Base-by-base conservation (phyloP, 176 grass and related monocot genomes). In the Ampelocalamus luodianensis region DNA sequence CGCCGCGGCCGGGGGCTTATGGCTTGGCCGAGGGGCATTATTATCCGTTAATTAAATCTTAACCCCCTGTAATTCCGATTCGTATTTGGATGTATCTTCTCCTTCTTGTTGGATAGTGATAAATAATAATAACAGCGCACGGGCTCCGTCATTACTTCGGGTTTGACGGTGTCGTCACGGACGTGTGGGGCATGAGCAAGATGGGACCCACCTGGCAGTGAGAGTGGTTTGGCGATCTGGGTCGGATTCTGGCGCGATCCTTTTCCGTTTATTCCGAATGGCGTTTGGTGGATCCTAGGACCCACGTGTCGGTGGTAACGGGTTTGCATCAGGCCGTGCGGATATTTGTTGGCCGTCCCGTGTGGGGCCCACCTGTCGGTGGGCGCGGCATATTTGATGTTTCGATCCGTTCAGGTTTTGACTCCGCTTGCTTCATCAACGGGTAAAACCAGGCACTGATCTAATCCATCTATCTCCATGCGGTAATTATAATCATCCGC, bases 131-230 rank as follows among this genome's bases (percentile, higher is more conserved):
- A 54, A 20, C 51, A 54, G 17, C 17, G 51, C 17, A 6, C 51
- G 17, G 17, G 3, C 51, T 20, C 16, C 16, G 17, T 5, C 18
- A 1, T 54, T 8, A 54, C 51, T 7, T 20, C 17, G 17, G 0
- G 6, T 3, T 20, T 1, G 6, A 8, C 7, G 0, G 15, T 17
- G 5, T 20, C 3, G 6, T 4, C 40, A 32, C 15, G 6, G 23
- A 65, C 58, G 22, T 10, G 76, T 46, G 40, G 75, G 75, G 20
- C 12, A 7, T 22, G 1, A 0, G 5, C 3, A 1, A 8, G 0
- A 3, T 18, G 8, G 62, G 78, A 1, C 46, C 74, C 74, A 26
- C 22, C 10, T 4, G 54, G 4, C 74, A 61, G 74, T 23, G 10
- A 18, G 5, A 0, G 26, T 29, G 6, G 12, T 15, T 8, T 0